Evolutionary conservation across 192 early-diverging fungal species (phyloP), one percentile per base, ranked within the genome.

Genomic region (Phycomyces nitens): DNA sequence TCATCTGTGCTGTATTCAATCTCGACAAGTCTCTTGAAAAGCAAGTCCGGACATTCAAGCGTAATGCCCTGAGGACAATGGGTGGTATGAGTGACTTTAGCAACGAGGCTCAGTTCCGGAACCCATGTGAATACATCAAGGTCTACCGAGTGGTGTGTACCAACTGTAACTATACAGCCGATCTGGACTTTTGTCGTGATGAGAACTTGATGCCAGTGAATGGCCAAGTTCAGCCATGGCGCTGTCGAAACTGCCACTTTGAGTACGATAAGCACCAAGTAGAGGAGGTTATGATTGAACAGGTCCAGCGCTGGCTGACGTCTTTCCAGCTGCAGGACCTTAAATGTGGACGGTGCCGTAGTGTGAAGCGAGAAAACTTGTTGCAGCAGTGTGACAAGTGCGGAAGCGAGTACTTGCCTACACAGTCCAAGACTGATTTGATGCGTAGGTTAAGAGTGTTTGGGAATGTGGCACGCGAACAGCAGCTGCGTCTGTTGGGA

Each of bases 101-200:
- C 6, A 62, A 78, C 2, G 83, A 89, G 43, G 85, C 97, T 0
- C 70, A 83, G 57, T 96, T 96, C 73, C 66, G 76, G 52, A 92
- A 94, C 60, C 94, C 95, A 0, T 95, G 92, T 70, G 86, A 90
- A 60, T 84, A 83, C 15, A 81, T 94, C 69, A 77, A 87, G 15
- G 64, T 99, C 14, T 73, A 83, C 5, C 90, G 89, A 16, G 86
- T 96, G 14, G 88, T 94, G 49, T 99, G 97, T 73, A 84, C 86
- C 57, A 90, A 86, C 60, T 99, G 97, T 72, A 89, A 89, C 65
- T 85, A 86, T 62, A 84, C 84, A 57, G 77, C 87, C 10, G 94
- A 99, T 75, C 71, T 97, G 66, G 97, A 99, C 73, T 86, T 99
- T 61, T 94, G 89, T 58, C 86, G 95, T 38, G 92, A 96, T 56